These are phyloP conservation scores for Pyrrhoderma lamaoense DNA, from an alignment of 1,284 basidiomycete species.

Conservation along the genomic window DNA sequence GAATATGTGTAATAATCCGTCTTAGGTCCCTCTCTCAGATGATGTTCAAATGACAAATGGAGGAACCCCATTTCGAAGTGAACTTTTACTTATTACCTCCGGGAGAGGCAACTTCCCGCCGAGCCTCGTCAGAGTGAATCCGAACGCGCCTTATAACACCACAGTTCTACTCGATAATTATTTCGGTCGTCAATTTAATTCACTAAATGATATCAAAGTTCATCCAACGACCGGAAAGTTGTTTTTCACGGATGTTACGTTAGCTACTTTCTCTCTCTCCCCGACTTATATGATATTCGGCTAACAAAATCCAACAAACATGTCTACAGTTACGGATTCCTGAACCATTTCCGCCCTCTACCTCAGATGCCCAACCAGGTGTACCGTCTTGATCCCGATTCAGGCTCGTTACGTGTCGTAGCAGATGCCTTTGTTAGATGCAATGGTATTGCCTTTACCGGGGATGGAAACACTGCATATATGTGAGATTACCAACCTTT, in stretches of 20 bases:
- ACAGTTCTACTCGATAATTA: slow-evolving; percentile 64
- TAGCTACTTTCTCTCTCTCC: slow-evolving; percentile 1
- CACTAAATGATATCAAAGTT: slow-evolving; percentile 71
- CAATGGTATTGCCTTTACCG: slow-evolving; percentile 65
- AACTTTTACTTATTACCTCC: slow-evolving; percentile 59
- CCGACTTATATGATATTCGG: background rate
- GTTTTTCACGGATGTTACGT: slow-evolving; percentile 69
- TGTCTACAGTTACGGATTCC: slow-evolving; percentile 48
- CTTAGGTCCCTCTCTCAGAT: slow-evolving; percentile 29
- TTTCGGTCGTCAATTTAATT: slow-evolving; percentile 75
- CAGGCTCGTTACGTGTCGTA: slow-evolving; percentile 57
- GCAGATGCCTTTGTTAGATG: slow-evolving; percentile 58
- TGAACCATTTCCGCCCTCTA: slow-evolving; percentile 56
- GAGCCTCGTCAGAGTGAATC: slow-evolving; percentile 60
- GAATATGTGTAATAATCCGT: background rate
- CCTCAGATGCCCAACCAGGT: slow-evolving; percentile 66
- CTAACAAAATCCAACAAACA: background rate
- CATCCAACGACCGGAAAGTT: slow-evolving; percentile 56
- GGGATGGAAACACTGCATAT: slow-evolving; percentile 59
- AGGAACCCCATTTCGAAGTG: slow-evolving; percentile 55
- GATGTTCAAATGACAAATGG: slow-evolving; percentile 67
- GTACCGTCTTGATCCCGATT: slow-evolving; percentile 62
- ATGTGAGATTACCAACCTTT: slow-evolving; percentile 36
- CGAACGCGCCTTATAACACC: slow-evolving; percentile 50
- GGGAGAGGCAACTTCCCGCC: slow-evolving; percentile 60